phyloP scores from a whole-genome alignment of 345 rosid genomes.

The Salix exigua region DNA sequence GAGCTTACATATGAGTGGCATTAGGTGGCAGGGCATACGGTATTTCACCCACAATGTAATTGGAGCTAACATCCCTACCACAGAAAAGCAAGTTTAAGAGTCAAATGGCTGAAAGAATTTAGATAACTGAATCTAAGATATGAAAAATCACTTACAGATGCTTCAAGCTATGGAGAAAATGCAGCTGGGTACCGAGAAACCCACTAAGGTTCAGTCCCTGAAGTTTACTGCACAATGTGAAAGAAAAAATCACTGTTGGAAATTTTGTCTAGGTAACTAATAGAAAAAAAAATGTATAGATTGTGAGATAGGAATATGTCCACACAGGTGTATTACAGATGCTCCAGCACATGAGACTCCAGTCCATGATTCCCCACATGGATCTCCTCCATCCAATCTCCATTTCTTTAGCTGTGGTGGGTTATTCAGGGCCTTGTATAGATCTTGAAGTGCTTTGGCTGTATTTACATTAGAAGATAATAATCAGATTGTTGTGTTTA shows the following conservation, averaged over 20 bases:
- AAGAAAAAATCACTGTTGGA: background rate
- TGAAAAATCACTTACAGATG: constrained; percentile 51
- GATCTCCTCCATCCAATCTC: constrained; percentile 70
- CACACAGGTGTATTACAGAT: constrained; percentile 61
- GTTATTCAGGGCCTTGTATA: constrained; percentile 49
- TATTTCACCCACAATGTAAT: constrained; percentile 62
- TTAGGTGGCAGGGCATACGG: constrained; percentile 73
- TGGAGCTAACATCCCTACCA: constrained; percentile 75
- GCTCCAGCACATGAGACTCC: constrained; percentile 79
- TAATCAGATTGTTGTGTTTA: background rate
- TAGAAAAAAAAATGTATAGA: background rate
- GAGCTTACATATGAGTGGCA: constrained; percentile 68
- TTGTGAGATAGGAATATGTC: background rate
- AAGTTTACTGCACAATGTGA: constrained; percentile 43
- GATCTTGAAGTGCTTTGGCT: constrained; percentile 66
- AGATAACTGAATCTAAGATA: background rate
- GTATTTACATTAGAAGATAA: constrained; percentile 17
- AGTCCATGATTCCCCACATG: constrained; percentile 77
- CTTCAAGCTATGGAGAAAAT: constrained; percentile 60
- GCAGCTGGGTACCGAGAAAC: constrained; percentile 60
- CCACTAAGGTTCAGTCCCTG: constrained; percentile 62
- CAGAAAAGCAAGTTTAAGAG: constrained; percentile 16
- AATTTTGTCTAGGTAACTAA: background rate
- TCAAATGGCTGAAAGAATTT: background rate
- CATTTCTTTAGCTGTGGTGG: constrained; percentile 69